Base-by-base conservation (phyloP, 345 rosid genomes). In the Pistacia atlantica region DNA sequence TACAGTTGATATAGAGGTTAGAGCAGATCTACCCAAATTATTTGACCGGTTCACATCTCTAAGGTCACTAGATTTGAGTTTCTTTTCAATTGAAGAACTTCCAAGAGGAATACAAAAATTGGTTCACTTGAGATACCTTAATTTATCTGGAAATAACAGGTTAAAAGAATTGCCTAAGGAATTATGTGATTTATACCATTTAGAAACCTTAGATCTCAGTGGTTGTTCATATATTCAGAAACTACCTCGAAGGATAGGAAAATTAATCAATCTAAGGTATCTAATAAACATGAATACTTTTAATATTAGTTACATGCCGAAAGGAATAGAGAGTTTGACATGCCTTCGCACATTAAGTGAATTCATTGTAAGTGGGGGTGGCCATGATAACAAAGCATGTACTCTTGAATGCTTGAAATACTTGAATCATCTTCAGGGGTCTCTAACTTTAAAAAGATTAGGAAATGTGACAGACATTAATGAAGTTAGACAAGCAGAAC, bases 221-320 rank as follows among this genome's bases (percentile, higher is more conserved):
- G 0, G 0, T 4, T 42, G 65, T 56, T 0, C 0, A 0, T 13
- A 2, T 7, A 54, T 72, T 6, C 5, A 13, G 14, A 61, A 14
- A 6, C 42, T 72, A 2, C 42, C 55, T 1, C 3, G 14, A 4
- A 56, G 55, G 37, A 42, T 42, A 12, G 75, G 52, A 13, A 72
- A 42, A 22, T 59, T 72, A 42, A 33, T 72, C 66, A 72, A 45
- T 16, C 11, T 71, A 4, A 45, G 75, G 4, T 22, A 59, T 58
- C 59, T 56, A 42, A 8, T 42, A 28, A 58, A 20, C 8, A 0
- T 0, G 1, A 3, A 1, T 11, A 16, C 48, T 10, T 1, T 0
- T 0, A 5, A 12, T 31, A 5, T 69, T 1, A 33, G 11, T 2
- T 69, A 69, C 62, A 54, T 69, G 62, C 73, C 62, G 10, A 55